Conservation (phyloP, 441 rosid species). For the Adansonia madagascariensis region DNA sequence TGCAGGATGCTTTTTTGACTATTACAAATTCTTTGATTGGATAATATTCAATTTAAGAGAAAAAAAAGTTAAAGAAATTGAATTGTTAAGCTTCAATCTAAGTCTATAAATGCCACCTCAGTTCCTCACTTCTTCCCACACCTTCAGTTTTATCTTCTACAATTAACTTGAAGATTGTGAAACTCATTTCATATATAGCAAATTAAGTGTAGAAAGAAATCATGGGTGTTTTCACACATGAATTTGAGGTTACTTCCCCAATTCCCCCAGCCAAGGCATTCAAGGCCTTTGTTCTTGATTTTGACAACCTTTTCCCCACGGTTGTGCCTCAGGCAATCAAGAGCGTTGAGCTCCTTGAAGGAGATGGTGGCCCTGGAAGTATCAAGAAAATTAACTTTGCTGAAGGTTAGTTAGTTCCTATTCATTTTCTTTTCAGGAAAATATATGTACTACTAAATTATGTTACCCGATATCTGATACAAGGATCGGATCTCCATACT, state of each 20-base stretch:
- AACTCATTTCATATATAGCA: too few species aligned
- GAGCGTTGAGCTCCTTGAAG: conserved; percentile 31
- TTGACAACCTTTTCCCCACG: conserved; percentile 31
- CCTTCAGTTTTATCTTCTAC: background rate
- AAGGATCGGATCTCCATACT: too few species aligned
- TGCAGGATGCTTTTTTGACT: background rate
- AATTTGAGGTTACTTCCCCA: conserved; percentile 29
- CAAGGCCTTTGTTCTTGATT: conserved; percentile 39
- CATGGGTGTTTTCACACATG: conserved; percentile 32
- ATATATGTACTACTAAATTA: background rate
- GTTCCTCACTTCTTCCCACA: background rate
- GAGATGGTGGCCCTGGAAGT: conserved; percentile 34
- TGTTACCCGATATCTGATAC: too few species aligned
- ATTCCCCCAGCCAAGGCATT: conserved; percentile 31
- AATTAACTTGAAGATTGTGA: too few species aligned
- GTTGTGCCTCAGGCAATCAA: conserved; percentile 8
- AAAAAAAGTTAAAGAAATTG: background rate
- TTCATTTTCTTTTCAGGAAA: background rate
- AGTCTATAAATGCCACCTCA: background rate
- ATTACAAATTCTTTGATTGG: background rate
- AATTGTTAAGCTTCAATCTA: background rate
- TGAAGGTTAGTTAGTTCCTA: conserved; percentile 21
- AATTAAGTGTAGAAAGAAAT: background rate
- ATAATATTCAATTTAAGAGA: background rate
- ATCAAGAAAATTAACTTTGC: conserved; percentile 30